phyloP scores from a whole-genome alignment of 495 filamentous ascomycete genomes.

The Darksidea phi region DNA sequence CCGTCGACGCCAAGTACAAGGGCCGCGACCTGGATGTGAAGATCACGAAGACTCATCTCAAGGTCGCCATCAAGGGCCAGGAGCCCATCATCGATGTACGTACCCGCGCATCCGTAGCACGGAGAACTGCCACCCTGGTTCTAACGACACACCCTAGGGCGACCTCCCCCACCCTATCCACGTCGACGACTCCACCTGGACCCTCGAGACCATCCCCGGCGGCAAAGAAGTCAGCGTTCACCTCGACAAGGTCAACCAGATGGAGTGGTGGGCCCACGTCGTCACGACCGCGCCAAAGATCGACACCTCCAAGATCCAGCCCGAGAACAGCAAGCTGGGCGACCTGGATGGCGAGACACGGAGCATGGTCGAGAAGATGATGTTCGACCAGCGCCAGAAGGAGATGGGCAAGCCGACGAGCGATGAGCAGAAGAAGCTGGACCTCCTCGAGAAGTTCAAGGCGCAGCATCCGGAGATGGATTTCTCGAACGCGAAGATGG shows the following conservation, averaged over 20 bases:
- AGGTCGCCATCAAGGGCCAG: slow-evolving; percentile 85
- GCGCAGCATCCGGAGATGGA: slow-evolving; percentile 84
- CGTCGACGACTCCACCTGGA: slow-evolving; percentile 91
- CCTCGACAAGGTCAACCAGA: slow-evolving; percentile 94
- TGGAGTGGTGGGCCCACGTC: slow-evolving; percentile 97
- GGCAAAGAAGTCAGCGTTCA: slow-evolving; percentile 82
- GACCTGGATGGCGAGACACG: slow-evolving; percentile 96
- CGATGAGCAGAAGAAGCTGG: slow-evolving; percentile 89
- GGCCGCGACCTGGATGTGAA: slow-evolving; percentile 80
- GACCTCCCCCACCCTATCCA: slow-evolving; percentile 76
- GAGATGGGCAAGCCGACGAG: slow-evolving; percentile 82
- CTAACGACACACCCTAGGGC: slow-evolving; percentile 57
- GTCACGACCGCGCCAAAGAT: slow-evolving; percentile 80
- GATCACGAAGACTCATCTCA: slow-evolving; percentile 74
- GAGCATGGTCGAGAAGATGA: slow-evolving; percentile 99
- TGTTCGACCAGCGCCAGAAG: slow-evolving; percentile 98
- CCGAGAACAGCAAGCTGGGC: slow-evolving; percentile 83
- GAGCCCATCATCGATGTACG: slow-evolving; percentile 79
- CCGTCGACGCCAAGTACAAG: slow-evolving; percentile 76
- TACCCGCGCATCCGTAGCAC: background rate
- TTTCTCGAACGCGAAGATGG: slow-evolving; percentile 74
- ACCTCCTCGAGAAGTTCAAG: slow-evolving; percentile 91
- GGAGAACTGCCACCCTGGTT: slow-evolving; percentile 1
- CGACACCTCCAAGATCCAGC: slow-evolving; percentile 91
- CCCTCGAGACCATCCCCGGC: slow-evolving; percentile 66